These are phyloP conservation scores for Xylaria sp. DNA, from an alignment of 2,329 filamentous ascomycete genomes.

Conservation along the genomic window DNA sequence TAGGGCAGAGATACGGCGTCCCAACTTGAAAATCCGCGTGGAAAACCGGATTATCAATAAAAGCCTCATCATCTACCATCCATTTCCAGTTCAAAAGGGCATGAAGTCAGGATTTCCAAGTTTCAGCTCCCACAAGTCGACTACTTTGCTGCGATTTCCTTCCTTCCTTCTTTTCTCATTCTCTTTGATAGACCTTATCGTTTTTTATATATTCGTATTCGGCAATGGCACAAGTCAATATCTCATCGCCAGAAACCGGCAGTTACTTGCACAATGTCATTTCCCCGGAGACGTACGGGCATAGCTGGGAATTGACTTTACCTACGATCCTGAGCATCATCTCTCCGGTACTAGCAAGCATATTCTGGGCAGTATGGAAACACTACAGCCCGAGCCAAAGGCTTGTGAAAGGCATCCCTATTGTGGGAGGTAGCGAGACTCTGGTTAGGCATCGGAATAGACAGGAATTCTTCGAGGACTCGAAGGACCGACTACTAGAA, in stretches of 20 bases:
- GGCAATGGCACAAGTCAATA: constrained; percentile 1
- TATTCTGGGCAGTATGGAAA: constrained; percentile 1
- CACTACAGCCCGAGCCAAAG: constrained; percentile 3
- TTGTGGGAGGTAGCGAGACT: neutral
- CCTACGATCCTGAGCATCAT: neutral
- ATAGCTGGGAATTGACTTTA: neutral
- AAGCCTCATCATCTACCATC: neutral
- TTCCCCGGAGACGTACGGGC: neutral
- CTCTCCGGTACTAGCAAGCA: neutral
- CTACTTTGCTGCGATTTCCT: neutral
- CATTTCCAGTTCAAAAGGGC: neutral
- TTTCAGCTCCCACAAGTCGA: neutral
- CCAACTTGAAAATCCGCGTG: neutral
- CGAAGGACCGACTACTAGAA: neutral
- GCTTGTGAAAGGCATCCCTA: neutral
- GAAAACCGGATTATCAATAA: neutral
- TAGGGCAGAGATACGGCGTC: neutral
- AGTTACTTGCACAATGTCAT: neutral
- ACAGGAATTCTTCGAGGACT: neutral
- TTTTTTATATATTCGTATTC: neutral
- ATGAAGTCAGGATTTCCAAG: neutral
- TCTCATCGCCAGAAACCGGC: neutral
- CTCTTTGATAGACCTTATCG: neutral
- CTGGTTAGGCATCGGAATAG: neutral
- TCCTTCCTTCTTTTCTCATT: neutral